These are phyloP conservation scores for Corniculantispora saksenae DNA, from an alignment of 2,329 filamentous ascomycete species.

Conservation along the genomic window DNA sequence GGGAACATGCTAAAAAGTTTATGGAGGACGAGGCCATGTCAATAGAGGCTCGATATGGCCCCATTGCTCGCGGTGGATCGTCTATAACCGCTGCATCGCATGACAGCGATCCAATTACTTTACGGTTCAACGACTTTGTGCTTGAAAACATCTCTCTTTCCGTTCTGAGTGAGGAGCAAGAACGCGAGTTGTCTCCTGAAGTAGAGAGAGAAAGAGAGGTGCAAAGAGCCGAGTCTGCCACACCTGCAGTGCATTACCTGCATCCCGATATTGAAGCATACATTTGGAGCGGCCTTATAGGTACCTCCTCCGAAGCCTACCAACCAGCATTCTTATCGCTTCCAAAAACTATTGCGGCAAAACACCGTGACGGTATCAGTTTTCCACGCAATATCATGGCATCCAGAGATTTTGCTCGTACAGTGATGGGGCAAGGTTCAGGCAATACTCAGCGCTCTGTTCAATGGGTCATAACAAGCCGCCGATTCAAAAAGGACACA, in stretches of 20 bases:
- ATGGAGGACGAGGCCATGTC: slow-evolving; percentile 3
- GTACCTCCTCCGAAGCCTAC: neutral
- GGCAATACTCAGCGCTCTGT: neutral
- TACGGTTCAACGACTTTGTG: slow-evolving; percentile 3
- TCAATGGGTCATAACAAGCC: slow-evolving; percentile 1
- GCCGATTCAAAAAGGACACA: neutral
- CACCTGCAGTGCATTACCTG: neutral
- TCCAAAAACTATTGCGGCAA: neutral
- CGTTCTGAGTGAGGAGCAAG: slow-evolving; percentile 60
- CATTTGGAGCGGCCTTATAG: neutral
- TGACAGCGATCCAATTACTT: slow-evolving; percentile 1
- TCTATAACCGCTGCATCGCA: neutral
- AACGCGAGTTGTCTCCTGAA: slow-evolving; percentile 67
- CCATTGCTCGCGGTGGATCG: neutral
- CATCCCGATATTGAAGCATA: slow-evolving; percentile 3
- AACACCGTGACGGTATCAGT: neutral
- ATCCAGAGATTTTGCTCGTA: slow-evolving; percentile 3
- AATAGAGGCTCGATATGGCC: neutral
- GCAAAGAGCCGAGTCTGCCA: slow-evolving; percentile 42
- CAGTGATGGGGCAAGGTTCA: neutral
- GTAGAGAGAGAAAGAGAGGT: slow-evolving; percentile 60
- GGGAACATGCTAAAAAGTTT: neutral
- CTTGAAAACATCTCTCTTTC: neutral
- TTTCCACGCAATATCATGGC: neutral
- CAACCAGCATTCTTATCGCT: neutral